These are phyloP conservation scores for Draba incana DNA, from an alignment of 345 rosid genomes.

Conservation along the genomic window DNA sequence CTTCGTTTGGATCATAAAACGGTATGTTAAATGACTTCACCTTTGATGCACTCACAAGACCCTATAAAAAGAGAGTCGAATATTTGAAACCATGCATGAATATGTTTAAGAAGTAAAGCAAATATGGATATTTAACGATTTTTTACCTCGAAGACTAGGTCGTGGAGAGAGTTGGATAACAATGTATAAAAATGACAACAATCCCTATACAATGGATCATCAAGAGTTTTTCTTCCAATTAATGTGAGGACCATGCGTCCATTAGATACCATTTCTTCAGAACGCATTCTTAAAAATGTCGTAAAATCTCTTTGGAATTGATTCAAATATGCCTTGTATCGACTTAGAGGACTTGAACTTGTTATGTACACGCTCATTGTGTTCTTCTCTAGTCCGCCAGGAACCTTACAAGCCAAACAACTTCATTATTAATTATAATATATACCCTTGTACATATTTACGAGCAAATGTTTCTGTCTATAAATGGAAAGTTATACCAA, in stretches of 20 bases:
- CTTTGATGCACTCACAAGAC: slow-evolving; percentile 39
- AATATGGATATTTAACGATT: background rate
- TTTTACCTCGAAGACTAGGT: slow-evolving; percentile 46
- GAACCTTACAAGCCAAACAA: slow-evolving; percentile 33
- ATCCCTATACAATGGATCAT: slow-evolving; percentile 42
- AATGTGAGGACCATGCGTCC: slow-evolving; percentile 50
- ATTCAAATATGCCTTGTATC: slow-evolving; percentile 41
- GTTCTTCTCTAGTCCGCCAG: slow-evolving; percentile 37
- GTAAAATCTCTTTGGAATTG: slow-evolving; percentile 55
- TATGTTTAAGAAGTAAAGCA: background rate
- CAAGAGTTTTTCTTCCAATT: slow-evolving; percentile 38
- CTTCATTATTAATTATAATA: background rate
- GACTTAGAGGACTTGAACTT: slow-evolving; percentile 42
- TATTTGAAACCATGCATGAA: background rate
- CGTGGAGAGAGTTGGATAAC: slow-evolving; percentile 40
- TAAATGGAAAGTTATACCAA: too few relatives aligned
- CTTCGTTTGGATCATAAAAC: slow-evolving; percentile 30
- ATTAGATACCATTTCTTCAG: slow-evolving; percentile 44
- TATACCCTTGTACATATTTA: too few relatives aligned
- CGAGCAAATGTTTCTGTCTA: background rate
- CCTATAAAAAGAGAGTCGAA: slow-evolving; percentile 24
- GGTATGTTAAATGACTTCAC: slow-evolving; percentile 48
- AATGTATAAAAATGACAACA: slow-evolving; percentile 39
- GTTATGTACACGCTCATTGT: slow-evolving; percentile 33
- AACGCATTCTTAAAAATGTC: slow-evolving; percentile 41